Evolutionary conservation across 2,329 filamentous ascomycete genomes (phyloP).

Genomic region (Aspergillus uvarum): DNA sequence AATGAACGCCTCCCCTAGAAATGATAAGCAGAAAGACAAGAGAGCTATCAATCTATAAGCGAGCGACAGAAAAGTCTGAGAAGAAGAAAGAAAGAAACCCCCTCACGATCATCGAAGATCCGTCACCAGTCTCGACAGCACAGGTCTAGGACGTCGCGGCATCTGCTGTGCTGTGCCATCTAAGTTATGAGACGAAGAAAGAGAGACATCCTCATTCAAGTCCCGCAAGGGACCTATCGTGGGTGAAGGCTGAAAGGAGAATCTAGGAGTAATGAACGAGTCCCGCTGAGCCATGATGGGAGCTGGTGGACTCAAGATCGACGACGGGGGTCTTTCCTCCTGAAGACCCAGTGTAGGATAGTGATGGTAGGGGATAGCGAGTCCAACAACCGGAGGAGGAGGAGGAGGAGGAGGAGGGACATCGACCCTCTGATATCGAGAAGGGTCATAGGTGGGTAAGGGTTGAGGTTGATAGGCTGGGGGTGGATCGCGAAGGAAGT

Average conservation of each 20-base stretch:
- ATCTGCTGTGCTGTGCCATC: slow-evolving; percentile 2
- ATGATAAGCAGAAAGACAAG: not conserved
- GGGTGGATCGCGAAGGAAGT: slow-evolving; percentile 18
- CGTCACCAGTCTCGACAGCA: slow-evolving; percentile 37
- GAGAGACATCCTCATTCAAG: not conserved
- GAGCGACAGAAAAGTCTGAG: not conserved
- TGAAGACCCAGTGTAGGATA: not conserved
- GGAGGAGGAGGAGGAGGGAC: not conserved
- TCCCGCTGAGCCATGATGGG: not conserved
- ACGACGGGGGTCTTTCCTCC: not conserved
- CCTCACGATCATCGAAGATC: slow-evolving; percentile 26
- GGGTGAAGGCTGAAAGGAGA: not conserved
- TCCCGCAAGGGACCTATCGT: not conserved
- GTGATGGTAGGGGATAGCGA: slow-evolving; percentile 3
- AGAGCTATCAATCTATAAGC: not conserved
- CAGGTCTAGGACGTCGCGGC: slow-evolving; percentile 33
- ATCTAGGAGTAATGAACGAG: not conserved
- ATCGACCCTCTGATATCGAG: slow-evolving; percentile 25
- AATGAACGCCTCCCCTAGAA: not conserved
- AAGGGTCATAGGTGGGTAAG: slow-evolving; percentile 37
- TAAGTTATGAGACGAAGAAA: not conserved
- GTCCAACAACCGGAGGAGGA: not conserved
- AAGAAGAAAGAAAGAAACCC: not conserved
- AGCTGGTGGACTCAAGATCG: not conserved
- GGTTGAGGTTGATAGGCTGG: slow-evolving; percentile 29